These are phyloP conservation scores for Pyricularia sp. DNA, from an alignment of 2,329 filamentous ascomycete genomes.

Conservation along the genomic window DNA sequence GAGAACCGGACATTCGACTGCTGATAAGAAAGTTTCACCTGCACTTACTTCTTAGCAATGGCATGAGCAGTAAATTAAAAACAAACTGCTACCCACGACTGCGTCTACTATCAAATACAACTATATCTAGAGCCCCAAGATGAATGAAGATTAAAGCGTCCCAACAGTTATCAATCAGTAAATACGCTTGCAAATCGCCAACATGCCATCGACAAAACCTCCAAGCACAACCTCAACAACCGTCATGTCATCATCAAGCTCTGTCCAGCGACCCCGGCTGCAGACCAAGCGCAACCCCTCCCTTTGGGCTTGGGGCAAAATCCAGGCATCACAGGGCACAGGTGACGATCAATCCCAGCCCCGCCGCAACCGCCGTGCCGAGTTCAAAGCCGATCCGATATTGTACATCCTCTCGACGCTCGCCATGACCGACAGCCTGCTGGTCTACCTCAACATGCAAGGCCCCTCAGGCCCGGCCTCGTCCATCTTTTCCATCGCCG, in stretches of 20 bases:
- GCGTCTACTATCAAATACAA: background rate
- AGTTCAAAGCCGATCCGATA: background rate
- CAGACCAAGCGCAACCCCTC: background rate
- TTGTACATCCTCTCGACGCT: background rate
- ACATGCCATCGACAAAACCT: background rate
- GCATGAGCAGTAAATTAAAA: background rate
- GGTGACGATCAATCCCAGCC: background rate
- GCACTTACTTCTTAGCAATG: background rate
- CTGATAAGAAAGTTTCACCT: background rate
- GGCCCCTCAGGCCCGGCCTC: constrained; percentile 2
- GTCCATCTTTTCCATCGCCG: constrained; percentile 1
- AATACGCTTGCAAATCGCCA: background rate
- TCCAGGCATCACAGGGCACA: background rate
- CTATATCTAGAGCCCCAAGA: background rate
- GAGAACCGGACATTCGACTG: background rate
- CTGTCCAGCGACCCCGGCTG: background rate
- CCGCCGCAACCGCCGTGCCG: background rate
- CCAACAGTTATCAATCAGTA: background rate
- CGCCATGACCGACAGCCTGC: constrained; percentile 2
- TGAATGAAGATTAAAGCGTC: background rate
- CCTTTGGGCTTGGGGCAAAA: constrained; percentile 2
- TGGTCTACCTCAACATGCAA: constrained; percentile 3
- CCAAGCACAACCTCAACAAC: background rate
- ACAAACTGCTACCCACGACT: background rate
- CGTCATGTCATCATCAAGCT: background rate